A percentile compares a stretch with the other conserved stretches of the same genome.
Evolutionary conservation across 2,329 filamentous ascomycete species (phyloP).

Genomic region (Epichloe glyceriae): DNA sequence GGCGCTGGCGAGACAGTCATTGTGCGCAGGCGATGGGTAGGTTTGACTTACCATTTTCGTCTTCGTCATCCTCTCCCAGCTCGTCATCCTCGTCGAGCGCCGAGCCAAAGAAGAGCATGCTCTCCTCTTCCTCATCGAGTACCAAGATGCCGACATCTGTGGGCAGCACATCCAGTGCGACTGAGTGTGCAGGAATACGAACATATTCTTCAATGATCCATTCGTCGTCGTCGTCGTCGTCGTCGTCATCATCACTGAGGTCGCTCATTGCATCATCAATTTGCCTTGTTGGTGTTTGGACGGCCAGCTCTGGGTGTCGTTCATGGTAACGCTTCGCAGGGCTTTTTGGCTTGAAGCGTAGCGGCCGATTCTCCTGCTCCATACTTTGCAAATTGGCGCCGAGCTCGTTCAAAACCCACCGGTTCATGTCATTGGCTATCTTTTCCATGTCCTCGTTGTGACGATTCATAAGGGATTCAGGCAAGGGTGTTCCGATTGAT

Average conservation of each 20-base stretch:
- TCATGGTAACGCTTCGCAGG: conserved; percentile 42
- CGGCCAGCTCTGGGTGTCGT: conserved; percentile 32
- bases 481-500: conserved; percentile 16
- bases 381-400: conserved; percentile 36
- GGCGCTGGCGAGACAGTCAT: neutral
- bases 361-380: conserved; percentile 26
- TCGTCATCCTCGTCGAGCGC: conserved; percentile 51
- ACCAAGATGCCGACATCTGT: conserved; percentile 43
- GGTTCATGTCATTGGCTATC: conserved; percentile 42
- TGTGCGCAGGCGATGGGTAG: neutral
- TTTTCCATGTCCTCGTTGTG: conserved; percentile 33
- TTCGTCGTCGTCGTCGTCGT: conserved; percentile 40
- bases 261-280: conserved; percentile 24
- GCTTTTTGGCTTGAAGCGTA: conserved; percentile 42
- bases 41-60: conserved; percentile 44
- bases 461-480: conserved; percentile 19
- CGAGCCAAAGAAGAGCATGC: conserved; percentile 45
- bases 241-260: conserved; percentile 32
- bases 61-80: conserved; percentile 44
- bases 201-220: conserved; percentile 55
- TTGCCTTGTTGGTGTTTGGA: neutral
- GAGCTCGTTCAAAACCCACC: conserved; percentile 46
- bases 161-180: conserved; percentile 32
- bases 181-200: conserved; percentile 40
- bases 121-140: conserved; percentile 44